Evolutionary conservation across 257 asterid species (phyloP), one percentile per base, ranked within the genome.

Genomic region (Paulownia fortunei): DNA sequence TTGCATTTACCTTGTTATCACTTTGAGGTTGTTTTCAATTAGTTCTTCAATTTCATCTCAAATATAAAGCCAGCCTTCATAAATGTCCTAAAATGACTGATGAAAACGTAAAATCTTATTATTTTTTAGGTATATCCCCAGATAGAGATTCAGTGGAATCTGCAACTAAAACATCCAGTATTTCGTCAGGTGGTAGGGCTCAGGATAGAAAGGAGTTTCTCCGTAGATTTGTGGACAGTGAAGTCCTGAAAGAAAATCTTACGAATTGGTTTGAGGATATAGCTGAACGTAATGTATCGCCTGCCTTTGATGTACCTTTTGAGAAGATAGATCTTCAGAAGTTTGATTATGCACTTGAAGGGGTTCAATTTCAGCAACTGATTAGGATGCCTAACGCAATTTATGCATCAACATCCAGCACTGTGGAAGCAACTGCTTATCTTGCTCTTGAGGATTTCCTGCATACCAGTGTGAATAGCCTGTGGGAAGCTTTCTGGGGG

Each of bases 401-500:
- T 30, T 88, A 93, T 71, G 97, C 92, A 16, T 88, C 99, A 58
- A 79, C 94, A 19, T 88, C 98, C 34, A 86, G 82, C 65, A 69
- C 88, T 15, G 87, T 86, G 11, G 98, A 91, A 76, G 91, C 91
- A 24, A 87, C 93, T 4, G 91, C 97, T 73, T 90, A 88, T 88
- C 98, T 92, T 81, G 98, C 98, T 26, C 91, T 93, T 1, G 99
- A 96, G 82, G 99, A 93, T 81, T 96, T 96, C 81, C 85, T 96
- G 63, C 96, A 96, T 34, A 88, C 99, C 34, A 82, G 96, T 75
- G 89, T 83, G 60, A 90, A 66, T 72, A 83, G 98, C 82, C 79
- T 96, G 87, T 96, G 98, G 97, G 96, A 89, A 72, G 90, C 99
- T 74, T 96, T 96, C 80, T 96, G 99, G 99, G 91, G 90, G 65